Evolutionary conservation across 2,329 filamentous ascomycete genomes (phyloP).

Genomic region (Iodosphaeria phyllophila): DNA sequence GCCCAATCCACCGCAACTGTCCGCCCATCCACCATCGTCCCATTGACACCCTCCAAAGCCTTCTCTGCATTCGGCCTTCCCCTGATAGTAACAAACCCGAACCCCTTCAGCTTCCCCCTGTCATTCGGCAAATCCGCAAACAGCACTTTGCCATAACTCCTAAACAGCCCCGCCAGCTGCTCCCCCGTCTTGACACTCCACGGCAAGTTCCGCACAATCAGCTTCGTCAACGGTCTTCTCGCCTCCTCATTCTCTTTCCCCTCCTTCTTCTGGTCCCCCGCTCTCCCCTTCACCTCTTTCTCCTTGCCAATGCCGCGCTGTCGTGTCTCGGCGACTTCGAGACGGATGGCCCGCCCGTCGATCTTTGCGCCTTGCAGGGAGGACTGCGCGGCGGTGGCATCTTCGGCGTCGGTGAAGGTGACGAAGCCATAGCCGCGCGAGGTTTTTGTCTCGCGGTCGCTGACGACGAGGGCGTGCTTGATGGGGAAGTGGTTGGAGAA

Average conservation of each 20-base stretch:
- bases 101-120: conserved; percentile 61
- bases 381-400: conserved; percentile 63
- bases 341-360: conserved; percentile 62
- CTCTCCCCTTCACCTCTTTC: conserved; percentile 36
- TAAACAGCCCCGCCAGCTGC: conserved; percentile 62
- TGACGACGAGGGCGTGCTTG: conserved; percentile 87
- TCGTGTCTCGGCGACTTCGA: conserved; percentile 77
- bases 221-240: conserved; percentile 41
- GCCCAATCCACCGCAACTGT: conserved; percentile 92
- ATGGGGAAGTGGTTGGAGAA: conserved; percentile 91
- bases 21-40: conserved; percentile 74
- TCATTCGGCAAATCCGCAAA: conserved; percentile 68
- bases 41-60: conserved; percentile 71
- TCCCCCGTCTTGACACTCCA: conserved; percentile 87
- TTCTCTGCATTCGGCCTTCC: conserved; percentile 83
- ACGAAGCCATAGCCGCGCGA: conserved; percentile 94
- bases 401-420: conserved; percentile 84
- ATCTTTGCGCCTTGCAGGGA: conserved; percentile 65
- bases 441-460: conserved; percentile 67
- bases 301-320: conserved; percentile 34
- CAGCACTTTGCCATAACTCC: conserved; percentile 82
- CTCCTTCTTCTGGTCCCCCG: conserved; percentile 32
- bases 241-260: conserved; percentile 41
- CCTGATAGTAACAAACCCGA: conserved; percentile 80
- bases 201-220: conserved; percentile 84